Conservation (phyloP, 768 basidiomycete genomes). For the Tricholoma terreum region DNA sequence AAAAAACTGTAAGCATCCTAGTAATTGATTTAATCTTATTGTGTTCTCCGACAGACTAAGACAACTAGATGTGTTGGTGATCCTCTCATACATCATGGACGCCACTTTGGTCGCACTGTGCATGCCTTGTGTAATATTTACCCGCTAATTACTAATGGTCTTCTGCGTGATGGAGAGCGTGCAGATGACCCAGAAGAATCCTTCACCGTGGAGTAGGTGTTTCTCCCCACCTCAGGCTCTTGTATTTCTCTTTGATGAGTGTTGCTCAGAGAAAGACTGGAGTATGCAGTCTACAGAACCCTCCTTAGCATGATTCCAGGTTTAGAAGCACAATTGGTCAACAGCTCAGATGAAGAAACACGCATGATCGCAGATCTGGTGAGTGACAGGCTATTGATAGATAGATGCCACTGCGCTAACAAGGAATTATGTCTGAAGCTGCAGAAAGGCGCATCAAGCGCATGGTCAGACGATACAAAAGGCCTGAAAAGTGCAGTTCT, state of each 20-base stretch:
- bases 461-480: neutral
- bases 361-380: conserved; percentile 3
- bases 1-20: neutral
- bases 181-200: conserved; percentile 12
- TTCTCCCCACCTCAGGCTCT: neutral
- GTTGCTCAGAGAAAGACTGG: neutral
- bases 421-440: neutral
- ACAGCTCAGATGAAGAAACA: conserved; percentile 2
- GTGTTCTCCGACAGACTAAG: too few species aligned
- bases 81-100: conserved; percentile 16
- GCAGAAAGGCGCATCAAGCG: conserved; percentile 1
- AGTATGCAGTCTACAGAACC: neutral
- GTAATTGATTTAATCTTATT: neutral
- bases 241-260: too few species aligned
- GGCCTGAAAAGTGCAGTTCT: neutral
- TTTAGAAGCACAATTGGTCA: neutral
- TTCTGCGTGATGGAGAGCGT: conserved; percentile 6
- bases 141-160: conserved; percentile 11
- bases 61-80: neutral
- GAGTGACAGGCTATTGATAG: neutral
- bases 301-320: neutral
- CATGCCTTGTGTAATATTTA: conserved; percentile 20
- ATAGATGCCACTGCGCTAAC: too few species aligned
- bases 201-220: conserved; percentile 6
- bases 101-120: conserved; percentile 16